Evolutionary conservation across 2,329 filamentous ascomycete genomes (phyloP).

Genomic region (Diaporthe citri): DNA sequence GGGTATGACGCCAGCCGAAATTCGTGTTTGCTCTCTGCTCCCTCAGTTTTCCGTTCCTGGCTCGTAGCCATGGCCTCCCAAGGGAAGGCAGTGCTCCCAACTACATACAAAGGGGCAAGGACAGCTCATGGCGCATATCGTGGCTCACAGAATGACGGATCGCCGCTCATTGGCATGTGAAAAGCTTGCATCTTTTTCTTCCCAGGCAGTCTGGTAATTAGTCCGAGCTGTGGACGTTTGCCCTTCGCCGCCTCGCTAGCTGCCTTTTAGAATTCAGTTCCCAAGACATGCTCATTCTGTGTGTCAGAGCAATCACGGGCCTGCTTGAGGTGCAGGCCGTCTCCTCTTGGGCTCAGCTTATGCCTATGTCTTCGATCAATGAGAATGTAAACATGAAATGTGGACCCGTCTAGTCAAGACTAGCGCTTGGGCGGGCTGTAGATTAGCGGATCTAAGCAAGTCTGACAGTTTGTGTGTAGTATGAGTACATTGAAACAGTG

Average conservation of each 20-base stretch:
- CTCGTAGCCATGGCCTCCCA: too few relatives aligned
- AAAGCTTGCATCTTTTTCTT: not conserved
- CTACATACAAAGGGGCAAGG: too few relatives aligned
- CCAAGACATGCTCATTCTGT: not conserved
- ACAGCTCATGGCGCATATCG: not conserved
- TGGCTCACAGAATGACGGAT: not conserved
- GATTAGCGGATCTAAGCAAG: not conserved
- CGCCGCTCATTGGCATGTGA: not conserved
- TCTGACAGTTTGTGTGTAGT: not conserved
- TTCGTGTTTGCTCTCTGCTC: too few relatives aligned
- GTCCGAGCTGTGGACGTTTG: not conserved
- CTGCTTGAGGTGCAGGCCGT: not conserved
- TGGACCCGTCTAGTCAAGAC: not conserved
- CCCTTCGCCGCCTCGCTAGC: not conserved
- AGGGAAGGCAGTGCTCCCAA: too few relatives aligned
- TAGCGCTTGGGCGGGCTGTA: not conserved
- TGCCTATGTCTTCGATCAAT: not conserved
- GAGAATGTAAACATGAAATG: not conserved
- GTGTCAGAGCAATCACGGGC: slow-evolving; percentile 13
- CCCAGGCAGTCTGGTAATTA: not conserved
- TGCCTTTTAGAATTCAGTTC: too few relatives aligned
- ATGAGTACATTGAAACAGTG: not conserved
- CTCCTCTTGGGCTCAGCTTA: not conserved
- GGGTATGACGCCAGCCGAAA: not conserved
- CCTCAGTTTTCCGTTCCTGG: too few relatives aligned